Conservation (phyloP, 495 filamentous ascomycete genomes). For the Filosporella fistucella region DNA sequence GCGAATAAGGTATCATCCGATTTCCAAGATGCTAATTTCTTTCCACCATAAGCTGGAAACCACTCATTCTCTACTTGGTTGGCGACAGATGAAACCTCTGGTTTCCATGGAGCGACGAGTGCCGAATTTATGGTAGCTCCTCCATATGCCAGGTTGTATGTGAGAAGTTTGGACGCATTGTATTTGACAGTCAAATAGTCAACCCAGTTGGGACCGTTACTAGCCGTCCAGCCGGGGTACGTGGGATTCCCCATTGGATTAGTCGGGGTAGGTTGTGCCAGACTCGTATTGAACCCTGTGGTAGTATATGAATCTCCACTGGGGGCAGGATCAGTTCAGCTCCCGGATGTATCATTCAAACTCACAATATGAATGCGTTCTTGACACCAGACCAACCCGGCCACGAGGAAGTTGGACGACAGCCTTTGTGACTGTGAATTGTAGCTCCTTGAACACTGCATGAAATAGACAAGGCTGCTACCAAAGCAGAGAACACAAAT, state of each 20-base stretch:
- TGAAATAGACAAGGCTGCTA: background rate
- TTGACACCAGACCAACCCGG: constrained; percentile 43
- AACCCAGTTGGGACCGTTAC: constrained; percentile 65
- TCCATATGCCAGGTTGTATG: constrained; percentile 66
- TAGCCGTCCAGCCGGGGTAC: constrained; percentile 54
- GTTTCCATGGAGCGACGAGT: constrained; percentile 46
- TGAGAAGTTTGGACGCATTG: constrained; percentile 41
- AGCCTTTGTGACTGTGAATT: constrained; percentile 13
- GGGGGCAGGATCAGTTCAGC: background rate
- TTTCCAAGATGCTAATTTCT: constrained; percentile 52
- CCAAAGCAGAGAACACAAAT: background rate
- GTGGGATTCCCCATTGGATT: constrained; percentile 77
- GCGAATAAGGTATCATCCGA: constrained; percentile 58
- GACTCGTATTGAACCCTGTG: constrained; percentile 61
- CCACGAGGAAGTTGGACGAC: constrained; percentile 30
- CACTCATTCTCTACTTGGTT: constrained; percentile 47
- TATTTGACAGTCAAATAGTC: constrained; percentile 55
- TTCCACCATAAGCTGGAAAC: constrained; percentile 24
- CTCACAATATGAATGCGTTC: constrained; percentile 48
- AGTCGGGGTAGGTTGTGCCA: constrained; percentile 51
- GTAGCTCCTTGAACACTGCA: constrained; percentile 17
- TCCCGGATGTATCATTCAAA: background rate
- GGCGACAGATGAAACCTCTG: constrained; percentile 51
- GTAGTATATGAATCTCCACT: constrained; percentile 53
- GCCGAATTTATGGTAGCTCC: constrained; percentile 64